Percentiles rank a stretch among this genome's conserved stretches.
These are phyloP conservation scores for Globisporangium nodosum DNA, from an alignment of 352 stramenopile genomes.

Conservation along the genomic window DNA sequence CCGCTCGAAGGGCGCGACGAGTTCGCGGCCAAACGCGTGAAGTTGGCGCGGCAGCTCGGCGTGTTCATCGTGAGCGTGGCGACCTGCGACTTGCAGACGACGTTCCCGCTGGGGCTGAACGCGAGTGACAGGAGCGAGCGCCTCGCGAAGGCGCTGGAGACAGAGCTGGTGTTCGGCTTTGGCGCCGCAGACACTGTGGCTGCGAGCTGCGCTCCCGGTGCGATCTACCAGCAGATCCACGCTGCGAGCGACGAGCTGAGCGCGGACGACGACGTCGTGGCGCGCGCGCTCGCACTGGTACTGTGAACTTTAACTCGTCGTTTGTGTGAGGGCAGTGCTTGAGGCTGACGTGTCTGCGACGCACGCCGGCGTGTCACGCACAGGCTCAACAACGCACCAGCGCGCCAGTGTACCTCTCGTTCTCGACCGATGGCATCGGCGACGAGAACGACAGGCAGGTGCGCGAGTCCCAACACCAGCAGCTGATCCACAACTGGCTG, in stretches of 20 bases:
- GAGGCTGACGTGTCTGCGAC: not conserved
- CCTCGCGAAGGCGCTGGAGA: conserved; percentile 47
- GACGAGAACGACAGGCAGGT: not conserved
- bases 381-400: conserved; percentile 48
- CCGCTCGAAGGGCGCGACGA: conserved; percentile 41
- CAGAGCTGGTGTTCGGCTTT: conserved; percentile 67
- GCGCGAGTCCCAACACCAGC: conserved; percentile 2
- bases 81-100: conserved; percentile 32
- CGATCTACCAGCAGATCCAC: conserved; percentile 70
- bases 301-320: not conserved
- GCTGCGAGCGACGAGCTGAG: conserved; percentile 4
- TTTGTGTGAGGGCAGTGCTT: not conserved
- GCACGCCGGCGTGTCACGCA: not conserved
- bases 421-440: conserved; percentile 17
- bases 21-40: conserved; percentile 24
- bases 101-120: conserved; percentile 12
- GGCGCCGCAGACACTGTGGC: conserved; percentile 9
- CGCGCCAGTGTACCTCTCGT: conserved; percentile 65
- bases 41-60: conserved; percentile 29
- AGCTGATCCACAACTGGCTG: conserved; percentile 31
- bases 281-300: conserved; percentile 33
- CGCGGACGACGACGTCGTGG: conserved; percentile 24
- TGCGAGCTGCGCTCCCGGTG: conserved; percentile 25
- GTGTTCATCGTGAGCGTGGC: conserved; percentile 49
- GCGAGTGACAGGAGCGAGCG: conserved; percentile 34